Base-by-base conservation (phyloP, 306 rosid genomes). In the Amphicarpaea edgeworthii region DNA sequence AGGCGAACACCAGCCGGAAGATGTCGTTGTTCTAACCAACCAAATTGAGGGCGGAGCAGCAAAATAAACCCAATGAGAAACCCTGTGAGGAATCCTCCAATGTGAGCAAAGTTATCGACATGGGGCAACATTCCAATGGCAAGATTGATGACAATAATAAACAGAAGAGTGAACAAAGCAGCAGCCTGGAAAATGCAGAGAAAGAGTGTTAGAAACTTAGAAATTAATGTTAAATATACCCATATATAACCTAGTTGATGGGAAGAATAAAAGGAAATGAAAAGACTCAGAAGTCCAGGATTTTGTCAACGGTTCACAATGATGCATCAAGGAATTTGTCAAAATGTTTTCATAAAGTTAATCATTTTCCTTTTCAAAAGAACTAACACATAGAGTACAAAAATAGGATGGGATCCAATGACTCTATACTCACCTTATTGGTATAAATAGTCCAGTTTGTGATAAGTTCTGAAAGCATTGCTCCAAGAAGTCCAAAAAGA, bases 401-500 rank as follows among this genome's bases (percentile, higher is more conserved):
- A 61, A 69, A 60, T 12, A 50, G 24, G 73, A 68, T 12, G 53
- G 26, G 19, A 38, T 54, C 12, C 41, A 64, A 40, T 55, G 8
- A 41, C 15, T 23, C 38, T 55, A 58, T 21, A 53, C 85, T 51
- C 23, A 94, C 97, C 91, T 90, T 93, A 76, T 93, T 90, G 69
- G 90, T 61, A 73, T 91, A 94, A 38, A 91, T 88, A 72, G 88
- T 87, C 98, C 97, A 94, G 66, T 94, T 94, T 20, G 98, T 91
- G 43, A 94, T 58, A 65, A 94, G 96, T 63, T 94, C 98, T 3
- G 98, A 94, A 65, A 94, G 93, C 97, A 91, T 94, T 57, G 97
- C 97, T 81, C 98, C 97, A 70, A 94, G 98, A 72, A 94, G 93
- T 71, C 98, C 98, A 65, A 91, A 91, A 16, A 91, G 91, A 24